Evolutionary conservation across 192 early-diverging fungal genomes (phyloP).

Genomic region (Coemansia sp.): DNA sequence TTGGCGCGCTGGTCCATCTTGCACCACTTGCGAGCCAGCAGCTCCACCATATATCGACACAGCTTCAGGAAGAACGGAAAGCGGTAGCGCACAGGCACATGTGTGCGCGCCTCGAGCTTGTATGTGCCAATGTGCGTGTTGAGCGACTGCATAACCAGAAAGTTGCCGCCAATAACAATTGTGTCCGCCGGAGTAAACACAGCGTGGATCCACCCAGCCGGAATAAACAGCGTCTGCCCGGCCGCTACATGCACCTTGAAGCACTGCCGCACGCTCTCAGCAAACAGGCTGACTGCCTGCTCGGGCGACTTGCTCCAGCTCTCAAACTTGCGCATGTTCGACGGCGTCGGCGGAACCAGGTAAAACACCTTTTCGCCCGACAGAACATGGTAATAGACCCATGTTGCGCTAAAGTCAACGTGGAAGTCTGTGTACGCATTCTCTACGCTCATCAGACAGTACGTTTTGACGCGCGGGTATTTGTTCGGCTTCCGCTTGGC

Average conservation of each 20-base stretch:
- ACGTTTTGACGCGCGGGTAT: constrained; percentile 85
- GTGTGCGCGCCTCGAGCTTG: constrained; percentile 75
- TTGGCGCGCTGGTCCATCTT: constrained; percentile 26
- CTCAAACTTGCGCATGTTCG: constrained; percentile 86
- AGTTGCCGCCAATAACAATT: constrained; percentile 93
- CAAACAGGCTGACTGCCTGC: constrained; percentile 67
- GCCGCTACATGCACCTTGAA: constrained; percentile 71
- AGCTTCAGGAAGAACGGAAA: constrained; percentile 85
- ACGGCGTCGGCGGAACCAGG: constrained; percentile 78
- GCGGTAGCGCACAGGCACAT: constrained; percentile 77
- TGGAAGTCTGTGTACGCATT: constrained; percentile 92
- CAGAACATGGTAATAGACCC: constrained; percentile 90
- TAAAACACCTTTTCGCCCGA: constrained; percentile 87
- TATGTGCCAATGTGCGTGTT: constrained; percentile 73
- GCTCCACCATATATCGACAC: constrained; percentile 77
- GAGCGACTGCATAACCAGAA: constrained; percentile 70
- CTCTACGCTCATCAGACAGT: constrained; percentile 91
- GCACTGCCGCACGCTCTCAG: constrained; percentile 78
- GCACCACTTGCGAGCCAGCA: constrained; percentile 59
- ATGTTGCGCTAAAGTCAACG: constrained; percentile 81
- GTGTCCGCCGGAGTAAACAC: constrained; percentile 86
- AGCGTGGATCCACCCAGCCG: constrained; percentile 96
- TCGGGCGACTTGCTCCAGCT: constrained; percentile 88
- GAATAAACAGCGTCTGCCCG: constrained; percentile 92
- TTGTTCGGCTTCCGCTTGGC: constrained; percentile 60